Base-by-base conservation (phyloP, 495 filamentous ascomycete genomes). In the Hypoxylon fragiforme region DNA sequence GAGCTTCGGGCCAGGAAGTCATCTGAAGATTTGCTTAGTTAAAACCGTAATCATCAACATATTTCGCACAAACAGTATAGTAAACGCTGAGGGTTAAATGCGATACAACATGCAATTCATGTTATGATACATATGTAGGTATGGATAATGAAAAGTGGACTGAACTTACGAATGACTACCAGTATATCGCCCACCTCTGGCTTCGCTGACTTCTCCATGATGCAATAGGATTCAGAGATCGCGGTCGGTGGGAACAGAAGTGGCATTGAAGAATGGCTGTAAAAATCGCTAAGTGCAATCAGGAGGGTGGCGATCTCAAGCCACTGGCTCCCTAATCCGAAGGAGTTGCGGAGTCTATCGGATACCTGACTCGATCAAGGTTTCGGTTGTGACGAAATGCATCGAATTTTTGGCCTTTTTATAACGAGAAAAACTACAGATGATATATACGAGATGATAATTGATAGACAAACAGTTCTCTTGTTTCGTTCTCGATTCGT, bases 1-100 rank as follows among this genome's bases (percentile, higher is more conserved):
- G 87, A 84, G 68, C 90, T 92, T 49, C 92, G 85, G 45, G 92
- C 89, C 60, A 82, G 75, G 71, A 97, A 97, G 70, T 96, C 91
- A 75, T 98, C 80, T 83, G 47, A n/a, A 51, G 6, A 22, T 38
- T 45, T 13, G 19, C 21, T 13, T 7, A 16, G 54, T 58, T 50
- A 58, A 40, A 2, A 31, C 21, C 16, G 13, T 15, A 20, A 47
- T 51, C 37, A 18, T 45, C 21, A 18, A 40, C 24, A 18, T 34
- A 36, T n/a, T 31, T 42, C 12, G 55, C 48, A 46, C 61, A 42
- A 35, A 38, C 21, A 30, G 38, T 51, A 34, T 26, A 26, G 16
- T 16, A n/a, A n/a, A n/a, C n/a, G n/a, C n/a, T n/a, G n/a, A n/a
- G n/a, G n/a, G n/a, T n/a, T n/a, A n/a, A n/a, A n/a, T n/a, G n/a